Conservation (phyloP, 257 asterid genomes). For the Galeopsis tetrahit region DNA sequence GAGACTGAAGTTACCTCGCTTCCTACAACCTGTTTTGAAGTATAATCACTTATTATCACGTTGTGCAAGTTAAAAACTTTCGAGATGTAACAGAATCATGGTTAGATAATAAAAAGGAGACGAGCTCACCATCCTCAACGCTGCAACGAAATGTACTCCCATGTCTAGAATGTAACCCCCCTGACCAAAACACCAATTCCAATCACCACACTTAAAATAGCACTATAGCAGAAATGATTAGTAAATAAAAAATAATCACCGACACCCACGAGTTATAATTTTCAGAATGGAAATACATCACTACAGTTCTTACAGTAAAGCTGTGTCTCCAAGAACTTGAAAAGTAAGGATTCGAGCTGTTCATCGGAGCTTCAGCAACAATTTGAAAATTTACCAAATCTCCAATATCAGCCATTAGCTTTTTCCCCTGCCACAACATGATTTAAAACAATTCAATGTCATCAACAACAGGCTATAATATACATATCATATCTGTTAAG, state of each 20-base stretch:
- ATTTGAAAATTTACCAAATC: constrained; percentile 61
- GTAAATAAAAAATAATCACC: not conserved
- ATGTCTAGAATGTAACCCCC: constrained; percentile 80
- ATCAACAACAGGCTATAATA: not conserved
- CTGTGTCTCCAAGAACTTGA: constrained; percentile 74
- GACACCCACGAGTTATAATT: not conserved
- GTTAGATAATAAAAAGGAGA: not conserved
- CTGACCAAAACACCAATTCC: constrained; percentile 41
- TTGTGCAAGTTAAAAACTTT: not conserved
- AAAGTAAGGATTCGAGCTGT: constrained; percentile 68
- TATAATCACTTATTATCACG: not conserved
- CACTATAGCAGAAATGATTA: not conserved
- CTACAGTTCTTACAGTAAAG: constrained; percentile 28
- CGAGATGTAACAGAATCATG: not conserved
- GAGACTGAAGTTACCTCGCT: constrained; percentile 65
- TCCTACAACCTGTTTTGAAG: constrained; percentile 54
- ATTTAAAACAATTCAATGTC: not conserved
- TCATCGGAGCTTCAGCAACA: constrained; percentile 66
- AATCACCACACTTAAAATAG: not conserved
- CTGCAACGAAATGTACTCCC: constrained; percentile 75
- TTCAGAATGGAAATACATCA: not conserved
- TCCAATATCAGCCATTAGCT: constrained; percentile 65
- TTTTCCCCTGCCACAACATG: constrained; percentile 46
- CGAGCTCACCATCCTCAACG: constrained; percentile 66
- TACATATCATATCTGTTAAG: not conserved